Base-by-base conservation (phyloP, 129 eudicot species). In the Dittrichia graveolens region DNA sequence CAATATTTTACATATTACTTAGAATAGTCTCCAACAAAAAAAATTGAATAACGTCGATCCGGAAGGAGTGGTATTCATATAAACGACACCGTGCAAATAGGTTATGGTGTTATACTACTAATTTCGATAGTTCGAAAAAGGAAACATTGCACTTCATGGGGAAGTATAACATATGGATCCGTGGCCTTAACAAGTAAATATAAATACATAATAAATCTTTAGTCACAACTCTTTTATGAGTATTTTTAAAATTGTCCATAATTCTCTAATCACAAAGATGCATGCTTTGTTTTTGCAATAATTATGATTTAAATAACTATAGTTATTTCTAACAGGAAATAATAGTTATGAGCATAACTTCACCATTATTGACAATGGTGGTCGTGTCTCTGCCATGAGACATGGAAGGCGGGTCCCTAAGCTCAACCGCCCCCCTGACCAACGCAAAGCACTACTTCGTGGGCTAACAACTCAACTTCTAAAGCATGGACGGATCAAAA, bases 391-490 rank as follows among this genome's bases (percentile, higher is more conserved):
- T 40, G 88, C 88, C 61, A 93, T 93, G 98, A 93, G 98, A 57
- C 98, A 93, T 7, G 96, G 95, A 4, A 84, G 90, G 75, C 81
- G 79, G 31, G 98, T 93, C 11, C 98, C 98, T 2, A 93, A 93
- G 69, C 92, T 93, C 7, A 93, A 87, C 70, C 78, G 98, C 58
- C 98, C 98, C 8, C 96, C 96, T 0, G 98, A 93, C 83, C 98
- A 93, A 74, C 95, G 98, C 1, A 79, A 82, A 61, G 98, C 98
- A 18, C 95, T 93, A 7, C 76, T 93, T 39, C 85, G 98, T 10
- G 90, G 96, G 61, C 84, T 93, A 11, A 93, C 98, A 8, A 93
- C 98, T 80, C 98, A 93, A 60, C 96, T 93, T 24, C 74, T 93
- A 2, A 93, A 89, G 68, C 82, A 89, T 37, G 98, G 98, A 2